phyloP scores from a whole-genome alignment of 345 rosid species.

The Lepidium africanum region DNA sequence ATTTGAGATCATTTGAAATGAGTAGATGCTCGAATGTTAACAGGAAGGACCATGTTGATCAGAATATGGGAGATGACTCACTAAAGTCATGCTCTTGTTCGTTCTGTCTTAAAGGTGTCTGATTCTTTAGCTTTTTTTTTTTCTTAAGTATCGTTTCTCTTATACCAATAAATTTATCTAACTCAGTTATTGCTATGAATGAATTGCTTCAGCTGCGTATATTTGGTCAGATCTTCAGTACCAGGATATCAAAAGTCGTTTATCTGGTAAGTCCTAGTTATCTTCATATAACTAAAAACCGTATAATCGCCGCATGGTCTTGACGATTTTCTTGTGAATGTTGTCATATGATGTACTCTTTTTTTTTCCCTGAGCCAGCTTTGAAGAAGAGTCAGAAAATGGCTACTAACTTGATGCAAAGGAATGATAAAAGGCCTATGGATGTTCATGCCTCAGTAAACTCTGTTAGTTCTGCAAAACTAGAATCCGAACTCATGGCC shows the following conservation, averaged over 20 bases:
- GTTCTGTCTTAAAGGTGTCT: slow-evolving; percentile 73
- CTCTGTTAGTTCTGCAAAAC: slow-evolving; percentile 31
- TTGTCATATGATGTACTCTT: not conserved
- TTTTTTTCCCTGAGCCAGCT: slow-evolving; percentile 29
- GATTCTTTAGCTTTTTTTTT: not conserved
- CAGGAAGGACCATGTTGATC: slow-evolving; percentile 30
- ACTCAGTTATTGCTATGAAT: slow-evolving; percentile 4
- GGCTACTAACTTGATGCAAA: slow-evolving; percentile 52
- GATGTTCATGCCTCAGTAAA: slow-evolving; percentile 28
- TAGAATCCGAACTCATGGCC: slow-evolving; percentile 50
- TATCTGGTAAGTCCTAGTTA: slow-evolving; percentile 40
- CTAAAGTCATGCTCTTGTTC: slow-evolving; percentile 70
- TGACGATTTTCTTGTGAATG: not conserved
- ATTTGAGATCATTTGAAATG: slow-evolving; percentile 43
- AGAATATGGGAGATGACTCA: slow-evolving; percentile 32
- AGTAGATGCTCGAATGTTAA: slow-evolving; percentile 40
- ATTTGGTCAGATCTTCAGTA: slow-evolving; percentile 93
- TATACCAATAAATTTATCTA: not conserved
- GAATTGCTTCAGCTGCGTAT: slow-evolving; percentile 58
- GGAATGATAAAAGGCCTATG: slow-evolving; percentile 32
- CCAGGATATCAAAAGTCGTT: slow-evolving; percentile 80
- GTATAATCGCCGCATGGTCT: not conserved
- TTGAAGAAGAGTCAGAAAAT: slow-evolving; percentile 79
- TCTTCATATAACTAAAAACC: not conserved
- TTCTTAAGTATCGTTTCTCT: not conserved